phyloP scores from a whole-genome alignment of 371 early-diverging fungal genomes.

The Rhizopus stolonifer region DNA sequence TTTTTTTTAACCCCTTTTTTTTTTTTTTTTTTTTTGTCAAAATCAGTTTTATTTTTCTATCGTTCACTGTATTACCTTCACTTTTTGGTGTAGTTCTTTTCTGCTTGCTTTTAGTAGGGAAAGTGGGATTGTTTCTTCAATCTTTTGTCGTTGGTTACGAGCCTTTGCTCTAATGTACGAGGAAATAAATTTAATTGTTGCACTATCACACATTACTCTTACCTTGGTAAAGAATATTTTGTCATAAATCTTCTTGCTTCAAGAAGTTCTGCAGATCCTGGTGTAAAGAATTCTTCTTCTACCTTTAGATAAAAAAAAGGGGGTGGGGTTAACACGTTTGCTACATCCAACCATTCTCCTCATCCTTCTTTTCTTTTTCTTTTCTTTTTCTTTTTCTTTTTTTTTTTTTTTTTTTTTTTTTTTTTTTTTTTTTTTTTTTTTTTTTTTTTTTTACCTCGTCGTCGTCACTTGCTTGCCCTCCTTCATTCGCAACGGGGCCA shows the following conservation, averaged over 20 bases:
- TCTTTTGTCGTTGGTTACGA: constrained; percentile 67
- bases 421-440: constrained; percentile 11
- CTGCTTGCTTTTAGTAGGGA: constrained; percentile 71
- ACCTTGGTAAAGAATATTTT: constrained; percentile 77
- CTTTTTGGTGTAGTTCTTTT: constrained; percentile 72
- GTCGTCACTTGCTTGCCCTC: constrained; percentile 47
- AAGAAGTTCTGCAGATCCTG: constrained; percentile 70
- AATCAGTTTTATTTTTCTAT: too few species aligned
- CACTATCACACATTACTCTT: not conserved
- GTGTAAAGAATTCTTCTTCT: constrained; percentile 88
- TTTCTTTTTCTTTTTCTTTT: too few species aligned
- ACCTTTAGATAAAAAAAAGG: not conserved
- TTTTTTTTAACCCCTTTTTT: too few species aligned
- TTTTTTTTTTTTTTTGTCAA: too few species aligned
- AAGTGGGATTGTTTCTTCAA: constrained; percentile 70
- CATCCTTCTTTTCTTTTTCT: constrained; percentile 33
- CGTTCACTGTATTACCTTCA: constrained; percentile 70
- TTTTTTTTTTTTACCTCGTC: constrained; percentile 22
- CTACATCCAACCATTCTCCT: too few species aligned
- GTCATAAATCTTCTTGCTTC: constrained; percentile 76
- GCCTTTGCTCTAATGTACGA: constrained; percentile 66
- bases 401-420: constrained; percentile 63
- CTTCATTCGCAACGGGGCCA: constrained; percentile 45
- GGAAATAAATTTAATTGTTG: too few species aligned
- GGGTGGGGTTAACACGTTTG: too few species aligned